Evolutionary conservation across 2,329 filamentous ascomycete species (phyloP), one percentile per base, ranked within the genome.

Genomic region (Cytospora paraplurivora): DNA sequence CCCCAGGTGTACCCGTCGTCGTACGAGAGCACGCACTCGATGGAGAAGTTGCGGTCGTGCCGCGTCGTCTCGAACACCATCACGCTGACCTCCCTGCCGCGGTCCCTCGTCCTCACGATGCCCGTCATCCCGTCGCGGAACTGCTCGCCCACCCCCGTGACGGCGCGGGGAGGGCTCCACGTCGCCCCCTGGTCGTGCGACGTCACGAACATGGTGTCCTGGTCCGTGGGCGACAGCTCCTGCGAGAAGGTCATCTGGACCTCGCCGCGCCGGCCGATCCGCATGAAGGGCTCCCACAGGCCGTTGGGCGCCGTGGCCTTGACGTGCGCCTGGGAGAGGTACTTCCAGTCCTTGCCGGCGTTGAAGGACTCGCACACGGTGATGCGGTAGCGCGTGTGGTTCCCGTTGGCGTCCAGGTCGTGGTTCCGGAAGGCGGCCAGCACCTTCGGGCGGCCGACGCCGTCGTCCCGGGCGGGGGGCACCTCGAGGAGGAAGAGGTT

Each of bases 221-320:
- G 80, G 66, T 82, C 77, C 63, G 79, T 73, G 15, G 66, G 71
- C 5, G 78, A 77, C 38, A 78, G 77, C 69, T 82, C 80, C 62
- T 78, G 74, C 32, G 79, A 81, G 67, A 77, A 82, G 15, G 75
- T 79, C 65, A 81, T 69, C 65, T 81, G 78, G 1, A 81, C 71
- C 64, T 78, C 76, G 34, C 61, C 61, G 19, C 54, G 33, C 38
- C 21, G 21, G 7, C 62, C 64, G 34, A 66, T 64, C 1, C 79
- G 74, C 75, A 82, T 79, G 63, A 82, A 82, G 0, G 81, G 81
- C 68, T 82, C 81, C 81, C 80, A 82, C 19, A 82, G 70, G 0
- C 80, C 80, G 60, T 59, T 64, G 5, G 64, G 64, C 41, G 61
- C 64, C 4, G 58, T 61, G 21, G 47, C 12, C 53, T 74, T 79